Percentiles rank a stretch among this genome's conserved stretches.
Evolutionary conservation across 179 eudicot species (phyloP).

Genomic region (Camellia oleifera): DNA sequence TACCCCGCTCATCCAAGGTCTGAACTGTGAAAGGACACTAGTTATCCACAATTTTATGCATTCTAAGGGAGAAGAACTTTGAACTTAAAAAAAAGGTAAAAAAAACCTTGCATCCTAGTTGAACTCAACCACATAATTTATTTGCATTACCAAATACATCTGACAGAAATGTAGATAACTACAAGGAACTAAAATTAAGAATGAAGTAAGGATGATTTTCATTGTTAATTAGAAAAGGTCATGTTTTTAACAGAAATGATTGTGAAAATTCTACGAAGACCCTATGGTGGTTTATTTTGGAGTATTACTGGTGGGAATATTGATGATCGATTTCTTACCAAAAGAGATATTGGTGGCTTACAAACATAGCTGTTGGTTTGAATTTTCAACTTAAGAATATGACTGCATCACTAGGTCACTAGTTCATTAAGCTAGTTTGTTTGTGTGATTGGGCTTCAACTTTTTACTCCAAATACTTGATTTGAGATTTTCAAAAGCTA

Average conservation of each 20-base stretch:
- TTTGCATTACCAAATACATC: neutral
- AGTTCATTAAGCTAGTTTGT: neutral
- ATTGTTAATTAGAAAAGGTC: neutral
- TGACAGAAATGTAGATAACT: neutral
- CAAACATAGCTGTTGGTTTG: neutral
- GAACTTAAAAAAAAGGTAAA: no score
- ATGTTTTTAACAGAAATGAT: neutral
- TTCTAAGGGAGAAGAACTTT: neutral
- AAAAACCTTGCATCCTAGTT: neutral
- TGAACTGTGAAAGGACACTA: neutral
- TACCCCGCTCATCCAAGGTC: neutral
- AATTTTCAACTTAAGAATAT: neutral
- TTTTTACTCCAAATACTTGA: neutral
- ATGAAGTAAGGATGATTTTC: neutral
- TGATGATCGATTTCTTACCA: neutral
- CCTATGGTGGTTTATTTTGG: neutral
- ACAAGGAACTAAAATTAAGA: neutral
- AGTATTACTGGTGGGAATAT: neutral
- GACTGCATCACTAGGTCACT: neutral
- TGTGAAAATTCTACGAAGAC: neutral
- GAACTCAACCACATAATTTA: neutral
- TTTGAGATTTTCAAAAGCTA: slow-evolving; percentile 4
- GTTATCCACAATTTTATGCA: neutral
- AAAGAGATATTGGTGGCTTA: neutral
- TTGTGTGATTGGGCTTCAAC: neutral